phyloP scores from a whole-genome alignment of 768 basidiomycete species.

The Pluteus cervinus region DNA sequence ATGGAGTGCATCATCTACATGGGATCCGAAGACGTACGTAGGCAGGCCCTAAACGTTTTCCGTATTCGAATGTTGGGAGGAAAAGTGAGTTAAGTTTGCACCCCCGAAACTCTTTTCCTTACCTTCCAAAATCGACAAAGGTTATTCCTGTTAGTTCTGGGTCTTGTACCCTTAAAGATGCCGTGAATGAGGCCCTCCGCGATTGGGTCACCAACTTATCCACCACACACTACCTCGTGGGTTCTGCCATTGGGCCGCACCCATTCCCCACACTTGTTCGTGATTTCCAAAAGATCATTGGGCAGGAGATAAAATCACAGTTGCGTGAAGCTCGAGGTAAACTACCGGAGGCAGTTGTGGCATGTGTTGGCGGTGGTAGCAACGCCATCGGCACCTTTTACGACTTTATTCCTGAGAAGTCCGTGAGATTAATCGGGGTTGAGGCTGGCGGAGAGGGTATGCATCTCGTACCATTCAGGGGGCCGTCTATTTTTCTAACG shows the following conservation, averaged over 20 bases:
- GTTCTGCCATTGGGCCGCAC: slow-evolving; percentile 95
- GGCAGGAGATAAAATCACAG: slow-evolving; percentile 90
- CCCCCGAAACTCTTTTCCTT: neutral
- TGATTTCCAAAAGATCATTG: slow-evolving; percentile 95
- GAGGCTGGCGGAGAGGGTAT: slow-evolving; percentile 96
- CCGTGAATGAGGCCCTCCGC: slow-evolving; percentile 96
- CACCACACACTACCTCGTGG: slow-evolving; percentile 94
- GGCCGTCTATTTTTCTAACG: slow-evolving; percentile 1
- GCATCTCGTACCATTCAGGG: slow-evolving; percentile 8
- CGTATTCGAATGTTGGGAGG: slow-evolving; percentile 96
- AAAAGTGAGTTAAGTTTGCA: slow-evolving; percentile 43
- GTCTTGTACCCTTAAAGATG: slow-evolving; percentile 93
- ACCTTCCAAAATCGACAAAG: slow-evolving; percentile 30
- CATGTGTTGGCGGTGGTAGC: slow-evolving; percentile 96
- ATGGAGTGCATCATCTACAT: slow-evolving; percentile 96
- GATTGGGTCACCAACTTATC: slow-evolving; percentile 98
- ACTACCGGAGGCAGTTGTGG: slow-evolving; percentile 90
- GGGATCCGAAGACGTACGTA: slow-evolving; percentile 95
- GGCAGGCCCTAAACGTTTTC: slow-evolving; percentile 97
- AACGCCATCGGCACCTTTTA: slow-evolving; percentile 98
- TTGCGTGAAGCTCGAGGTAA: slow-evolving; percentile 67
- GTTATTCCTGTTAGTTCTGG: slow-evolving; percentile 93
- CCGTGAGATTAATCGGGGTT: slow-evolving; percentile 84
- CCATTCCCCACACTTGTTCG: slow-evolving; percentile 99
- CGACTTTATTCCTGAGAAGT: slow-evolving; percentile 88